phyloP scores from a whole-genome alignment of 2,329 filamentous ascomycete species.

The Phialophora chinensis region DNA sequence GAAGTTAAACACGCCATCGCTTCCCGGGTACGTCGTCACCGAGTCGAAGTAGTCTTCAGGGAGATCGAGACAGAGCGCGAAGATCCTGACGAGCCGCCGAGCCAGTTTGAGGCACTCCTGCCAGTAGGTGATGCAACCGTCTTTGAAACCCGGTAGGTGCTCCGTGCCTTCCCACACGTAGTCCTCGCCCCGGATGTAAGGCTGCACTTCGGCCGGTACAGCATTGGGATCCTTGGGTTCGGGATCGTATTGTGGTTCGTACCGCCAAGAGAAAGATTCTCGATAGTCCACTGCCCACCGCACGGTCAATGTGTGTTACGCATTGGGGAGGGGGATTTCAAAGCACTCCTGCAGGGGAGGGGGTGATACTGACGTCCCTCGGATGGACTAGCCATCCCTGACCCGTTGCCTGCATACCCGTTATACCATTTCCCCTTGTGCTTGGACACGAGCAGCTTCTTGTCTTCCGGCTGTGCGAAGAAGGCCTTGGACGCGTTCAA shows the following conservation, averaged over 20 bases:
- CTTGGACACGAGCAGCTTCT: conserved; percentile 57
- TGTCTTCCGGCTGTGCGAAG: conserved; percentile 53
- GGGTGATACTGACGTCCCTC: conserved; percentile 28
- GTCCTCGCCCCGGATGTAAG: conserved; percentile 55
- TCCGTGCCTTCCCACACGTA: conserved; percentile 60
- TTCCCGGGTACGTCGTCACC: conserved; percentile 59
- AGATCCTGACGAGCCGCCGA: conserved; percentile 57
- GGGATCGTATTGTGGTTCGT: conserved; percentile 61
- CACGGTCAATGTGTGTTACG: neutral
- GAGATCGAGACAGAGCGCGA: conserved; percentile 62
- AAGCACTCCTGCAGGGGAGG: too few relatives aligned
- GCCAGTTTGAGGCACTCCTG: conserved; percentile 57
- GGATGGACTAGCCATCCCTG: conserved; percentile 27
- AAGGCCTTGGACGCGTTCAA: conserved; percentile 53
- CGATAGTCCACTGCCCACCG: conserved; percentile 52
- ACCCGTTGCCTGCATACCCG: conserved; percentile 27
- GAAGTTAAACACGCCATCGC: conserved; percentile 53
- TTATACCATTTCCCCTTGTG: conserved; percentile 50
- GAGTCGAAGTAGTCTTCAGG: conserved; percentile 62
- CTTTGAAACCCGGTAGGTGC: conserved; percentile 56
- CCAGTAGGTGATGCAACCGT: conserved; percentile 57
- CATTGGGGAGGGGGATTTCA: neutral
- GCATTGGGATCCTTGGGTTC: conserved; percentile 48
- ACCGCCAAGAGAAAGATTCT: conserved; percentile 60
- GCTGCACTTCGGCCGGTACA: conserved; percentile 53